Percentiles rank a stretch among this genome's conserved stretches.
phyloP scores from a whole-genome alignment of 345 rosid species.

The Erodium maritimum region DNA sequence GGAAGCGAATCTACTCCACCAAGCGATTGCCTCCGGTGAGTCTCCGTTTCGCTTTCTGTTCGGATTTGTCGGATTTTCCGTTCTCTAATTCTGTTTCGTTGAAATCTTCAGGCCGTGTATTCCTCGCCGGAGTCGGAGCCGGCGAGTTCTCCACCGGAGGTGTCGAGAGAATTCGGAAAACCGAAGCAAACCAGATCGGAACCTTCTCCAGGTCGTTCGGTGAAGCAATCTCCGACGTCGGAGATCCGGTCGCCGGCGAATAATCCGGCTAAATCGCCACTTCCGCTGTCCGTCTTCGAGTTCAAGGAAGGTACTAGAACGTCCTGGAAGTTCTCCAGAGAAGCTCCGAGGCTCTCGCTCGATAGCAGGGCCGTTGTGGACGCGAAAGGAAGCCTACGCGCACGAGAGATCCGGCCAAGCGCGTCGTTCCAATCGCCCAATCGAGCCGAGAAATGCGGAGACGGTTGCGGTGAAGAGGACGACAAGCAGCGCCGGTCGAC shows the following conservation, averaged over 20 bases:
- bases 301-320: slow-evolving; percentile 41
- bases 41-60: not conserved
- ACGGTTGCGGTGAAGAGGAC: slow-evolving; percentile 17
- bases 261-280: slow-evolving; percentile 23
- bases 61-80: not conserved
- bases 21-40: not conserved
- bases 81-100: not conserved
- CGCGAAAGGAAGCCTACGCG: slow-evolving; percentile 72
- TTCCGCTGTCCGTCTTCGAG: slow-evolving; percentile 45
- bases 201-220: slow-evolving; percentile 33
- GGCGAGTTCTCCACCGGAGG: slow-evolving; percentile 18
- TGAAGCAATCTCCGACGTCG: slow-evolving; percentile 27
- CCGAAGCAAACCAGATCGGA: slow-evolving; percentile 21
- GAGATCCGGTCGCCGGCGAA: slow-evolving; percentile 20
- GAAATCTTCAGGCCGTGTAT: slow-evolving; percentile 20
- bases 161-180: slow-evolving; percentile 27
- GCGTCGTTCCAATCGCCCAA: slow-evolving; percentile 23
- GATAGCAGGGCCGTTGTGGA: slow-evolving; percentile 88
- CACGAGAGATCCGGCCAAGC: slow-evolving; percentile 62
- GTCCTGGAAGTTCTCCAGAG: slow-evolving; percentile 79
- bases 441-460: slow-evolving; percentile 16
- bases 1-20: not conserved
- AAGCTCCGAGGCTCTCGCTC: slow-evolving; percentile 92
- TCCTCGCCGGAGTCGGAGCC: slow-evolving; percentile 23
- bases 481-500: slow-evolving; percentile 56